A percentile compares a stretch with the other conserved stretches of the same genome.
These are phyloP conservation scores for Sclerotinia sclerotiorum DNA, from an alignment of 2,329 filamentous ascomycete genomes.

Conservation along the genomic window DNA sequence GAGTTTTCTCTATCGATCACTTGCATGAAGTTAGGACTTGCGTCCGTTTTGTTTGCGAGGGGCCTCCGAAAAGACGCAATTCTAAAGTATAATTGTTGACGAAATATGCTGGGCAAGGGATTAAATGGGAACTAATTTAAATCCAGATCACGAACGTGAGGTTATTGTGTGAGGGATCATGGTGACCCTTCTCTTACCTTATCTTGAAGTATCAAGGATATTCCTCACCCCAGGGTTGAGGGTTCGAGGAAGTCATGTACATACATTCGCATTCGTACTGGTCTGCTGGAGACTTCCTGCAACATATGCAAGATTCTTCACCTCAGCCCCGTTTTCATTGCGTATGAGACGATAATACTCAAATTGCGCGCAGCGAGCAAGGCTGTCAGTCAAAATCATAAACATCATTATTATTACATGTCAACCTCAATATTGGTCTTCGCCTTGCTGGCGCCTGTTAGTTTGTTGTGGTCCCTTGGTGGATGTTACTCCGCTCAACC, in stretches of 20 bases:
- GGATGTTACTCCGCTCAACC: conserved; percentile 16
- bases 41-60: conserved; percentile 11
- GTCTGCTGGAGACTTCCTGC: conserved; percentile 12
- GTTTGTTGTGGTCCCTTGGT: conserved; percentile 6
- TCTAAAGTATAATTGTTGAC: conserved; percentile 15
- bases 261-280: conserved; percentile 13
- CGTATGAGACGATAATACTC: conserved; percentile 13
- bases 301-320: conserved; percentile 19
- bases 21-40: conserved; percentile 18
- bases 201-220: conserved; percentile 24
- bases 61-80: conserved; percentile 10
- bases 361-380: conserved; percentile 11
- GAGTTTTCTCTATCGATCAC: conserved; percentile 20
- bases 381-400: conserved; percentile 3
- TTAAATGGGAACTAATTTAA: not conserved
- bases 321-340: conserved; percentile 19
- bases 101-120: conserved; percentile 12
- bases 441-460: conserved; percentile 11
- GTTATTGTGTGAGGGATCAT: conserved; percentile 15
- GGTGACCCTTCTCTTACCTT: conserved; percentile 12
- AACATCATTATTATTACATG: not conserved
- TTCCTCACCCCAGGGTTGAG: conserved; percentile 18
- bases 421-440: conserved; percentile 1
- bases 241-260: conserved; percentile 18
- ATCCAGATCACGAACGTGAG: conserved; percentile 20